phyloP scores from a whole-genome alignment of 192 early-diverging fungal genomes.

The Rhizophagus clarus region DNA sequence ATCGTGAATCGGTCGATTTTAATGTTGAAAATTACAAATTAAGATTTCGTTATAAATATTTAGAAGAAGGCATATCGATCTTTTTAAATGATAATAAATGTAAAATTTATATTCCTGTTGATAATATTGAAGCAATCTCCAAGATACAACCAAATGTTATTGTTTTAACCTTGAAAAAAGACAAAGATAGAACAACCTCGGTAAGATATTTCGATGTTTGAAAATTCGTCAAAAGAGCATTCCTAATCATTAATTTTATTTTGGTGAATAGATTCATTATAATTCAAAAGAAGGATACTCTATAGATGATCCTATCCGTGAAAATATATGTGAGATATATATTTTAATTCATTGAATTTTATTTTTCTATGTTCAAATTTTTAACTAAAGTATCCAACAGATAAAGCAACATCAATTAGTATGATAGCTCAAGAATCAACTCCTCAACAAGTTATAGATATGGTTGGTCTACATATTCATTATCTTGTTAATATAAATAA shows the following conservation, averaged over 20 bases:
- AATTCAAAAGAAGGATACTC: neutral
- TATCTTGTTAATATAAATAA: neutral
- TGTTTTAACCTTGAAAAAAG: conserved; percentile 9
- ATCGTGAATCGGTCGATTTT: neutral
- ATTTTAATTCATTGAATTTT: neutral
- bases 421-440: neutral
- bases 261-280: neutral
- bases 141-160: neutral
- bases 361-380: neutral
- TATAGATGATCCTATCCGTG: neutral
- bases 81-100: conserved; percentile 17
- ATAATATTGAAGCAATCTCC: conserved; percentile 5
- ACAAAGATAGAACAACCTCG: neutral
- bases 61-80: conserved; percentile 5
- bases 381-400: neutral
- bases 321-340: neutral
- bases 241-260: neutral
- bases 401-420: neutral
- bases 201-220: neutral
- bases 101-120: conserved; percentile 14
- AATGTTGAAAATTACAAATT: neutral
- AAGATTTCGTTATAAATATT: conserved; percentile 17
- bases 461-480: neutral
- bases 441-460: conserved; percentile 4
- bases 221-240: neutral